Conservation (phyloP, 495 filamentous ascomycete genomes). For the Annulohypoxylon bovei region DNA sequence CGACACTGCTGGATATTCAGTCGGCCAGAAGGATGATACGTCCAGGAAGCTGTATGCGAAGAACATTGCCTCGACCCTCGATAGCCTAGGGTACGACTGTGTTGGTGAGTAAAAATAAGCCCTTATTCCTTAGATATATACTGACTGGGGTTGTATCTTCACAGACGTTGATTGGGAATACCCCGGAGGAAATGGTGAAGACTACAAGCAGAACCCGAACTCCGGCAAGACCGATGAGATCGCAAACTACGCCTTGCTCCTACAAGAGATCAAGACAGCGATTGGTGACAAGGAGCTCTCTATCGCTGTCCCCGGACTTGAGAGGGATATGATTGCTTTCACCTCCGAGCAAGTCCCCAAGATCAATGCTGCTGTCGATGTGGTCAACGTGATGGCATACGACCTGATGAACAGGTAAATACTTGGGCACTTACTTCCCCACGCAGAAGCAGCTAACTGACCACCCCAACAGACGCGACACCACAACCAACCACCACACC, state of each 20-base stretch:
- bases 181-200: conserved; percentile 69
- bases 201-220: conserved; percentile 70
- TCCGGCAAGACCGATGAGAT: conserved; percentile 65
- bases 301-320: conserved; percentile 68
- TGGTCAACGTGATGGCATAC: conserved; percentile 73
- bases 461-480: conserved; percentile 61
- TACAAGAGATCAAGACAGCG: conserved; percentile 63
- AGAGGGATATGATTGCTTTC: conserved; percentile 70
- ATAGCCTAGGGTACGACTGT: conserved; percentile 66
- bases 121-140: neutral
- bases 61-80: conserved; percentile 64
- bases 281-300: conserved; percentile 70
- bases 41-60: conserved; percentile 65
- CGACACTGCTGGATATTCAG: conserved; percentile 64
- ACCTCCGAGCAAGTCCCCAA: conserved; percentile 64
- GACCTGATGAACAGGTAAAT: conserved; percentile 68
- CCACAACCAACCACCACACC: conserved; percentile 65
- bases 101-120: conserved; percentile 45
- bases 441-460: neutral
- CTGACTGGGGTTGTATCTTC: neutral
- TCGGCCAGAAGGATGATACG: conserved; percentile 60
- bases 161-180: conserved; percentile 75
- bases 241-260: conserved; percentile 66
- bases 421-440: neutral
- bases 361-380: conserved; percentile 69